Conservation (phyloP, 345 rosid genomes). For the Salix exigua region DNA sequence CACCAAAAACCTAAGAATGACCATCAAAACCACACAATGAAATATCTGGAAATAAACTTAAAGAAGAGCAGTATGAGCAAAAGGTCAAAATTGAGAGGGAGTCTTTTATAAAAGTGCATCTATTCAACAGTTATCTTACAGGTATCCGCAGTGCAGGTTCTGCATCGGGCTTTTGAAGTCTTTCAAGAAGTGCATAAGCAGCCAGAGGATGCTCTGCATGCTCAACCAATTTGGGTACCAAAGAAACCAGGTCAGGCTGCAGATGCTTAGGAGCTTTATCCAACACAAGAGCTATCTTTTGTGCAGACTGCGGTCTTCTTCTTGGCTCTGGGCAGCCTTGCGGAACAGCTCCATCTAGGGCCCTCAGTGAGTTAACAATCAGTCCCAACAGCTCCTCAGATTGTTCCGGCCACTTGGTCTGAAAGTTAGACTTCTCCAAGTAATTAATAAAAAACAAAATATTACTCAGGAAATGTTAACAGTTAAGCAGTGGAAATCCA, state of each 20-base stretch:
- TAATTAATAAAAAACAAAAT: constrained; percentile 19
- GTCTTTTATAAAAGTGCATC: background rate
- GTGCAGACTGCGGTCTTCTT: constrained; percentile 90
- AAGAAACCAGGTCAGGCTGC: constrained; percentile 77
- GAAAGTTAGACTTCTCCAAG: constrained; percentile 29
- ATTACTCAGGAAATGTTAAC: constrained; percentile 17
- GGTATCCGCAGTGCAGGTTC: constrained; percentile 75
- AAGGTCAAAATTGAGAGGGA: constrained; percentile 11
- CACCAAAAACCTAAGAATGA: constrained; percentile 68
- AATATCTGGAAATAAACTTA: background rate
- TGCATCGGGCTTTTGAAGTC: constrained; percentile 82
- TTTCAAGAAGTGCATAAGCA: constrained; percentile 80
- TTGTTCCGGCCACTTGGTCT: constrained; percentile 99
- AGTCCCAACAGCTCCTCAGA: constrained; percentile 96
- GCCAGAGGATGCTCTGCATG: constrained; percentile 92
- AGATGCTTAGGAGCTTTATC: constrained; percentile 94
- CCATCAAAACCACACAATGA: background rate
- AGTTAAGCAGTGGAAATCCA: constrained; percentile 8
- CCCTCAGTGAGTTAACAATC: constrained; percentile 91
- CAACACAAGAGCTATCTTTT: constrained; percentile 87
- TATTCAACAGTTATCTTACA: constrained; percentile 50
- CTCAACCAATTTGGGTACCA: constrained; percentile 98
- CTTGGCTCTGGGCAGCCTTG: constrained; percentile 95
- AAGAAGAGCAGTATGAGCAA: background rate
- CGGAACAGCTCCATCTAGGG: constrained; percentile 92